Base-by-base conservation (phyloP, 495 filamentous ascomycete species). In the Bathelium albidoporum region DNA sequence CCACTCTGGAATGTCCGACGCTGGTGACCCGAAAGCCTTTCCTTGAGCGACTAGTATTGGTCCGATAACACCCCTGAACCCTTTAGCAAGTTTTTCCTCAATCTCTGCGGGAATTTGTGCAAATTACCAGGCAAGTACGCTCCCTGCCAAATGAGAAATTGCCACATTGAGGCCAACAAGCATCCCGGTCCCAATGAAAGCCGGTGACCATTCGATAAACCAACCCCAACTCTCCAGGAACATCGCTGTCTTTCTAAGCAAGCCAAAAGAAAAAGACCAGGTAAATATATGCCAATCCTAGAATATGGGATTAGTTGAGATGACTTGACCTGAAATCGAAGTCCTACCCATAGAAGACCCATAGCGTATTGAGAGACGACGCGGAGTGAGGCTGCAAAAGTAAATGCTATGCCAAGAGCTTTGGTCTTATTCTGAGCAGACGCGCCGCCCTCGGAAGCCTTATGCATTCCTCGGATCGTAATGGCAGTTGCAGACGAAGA, bases 161-260 rank as follows among this genome's bases (percentile, higher is more conserved):
- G 84, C 82, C 9, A 82, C 77, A 73, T 87, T 87, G 55, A 87
- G 77, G 64, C 85, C 85, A 65, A 87, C 83, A 45, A 88, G 78
- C 68, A 88, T 84, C 36, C 85, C 85, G 60, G 77, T 79, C 29
- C 85, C 85, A 63, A 87, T 86, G 70, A 88, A 87, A 39, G 85
- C 85, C 0, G 85, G 85, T 0, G 85, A 87, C 73, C 76, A 85
- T 66, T 87, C 83, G 44, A 83, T 76, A 61, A 78, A 76, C 85
- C 85, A 88, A 26, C 83, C 82, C 85, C 85, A 87, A 63, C 80
- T 85, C 71, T 87, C 84, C 26, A 85, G 79, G 59, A 80, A 77
- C 64, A 87, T 66, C 0, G 83, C 83, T 62, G 71, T 73, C 68
- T 80, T 9, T 66, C 24, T 52, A 29, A 41, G 4, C 20, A 44